A percentile compares a stretch with the other conserved stretches of the same genome.
phyloP scores from a whole-genome alignment of 805 yeast genomes.

The Sugiyamaella smithiae region DNA sequence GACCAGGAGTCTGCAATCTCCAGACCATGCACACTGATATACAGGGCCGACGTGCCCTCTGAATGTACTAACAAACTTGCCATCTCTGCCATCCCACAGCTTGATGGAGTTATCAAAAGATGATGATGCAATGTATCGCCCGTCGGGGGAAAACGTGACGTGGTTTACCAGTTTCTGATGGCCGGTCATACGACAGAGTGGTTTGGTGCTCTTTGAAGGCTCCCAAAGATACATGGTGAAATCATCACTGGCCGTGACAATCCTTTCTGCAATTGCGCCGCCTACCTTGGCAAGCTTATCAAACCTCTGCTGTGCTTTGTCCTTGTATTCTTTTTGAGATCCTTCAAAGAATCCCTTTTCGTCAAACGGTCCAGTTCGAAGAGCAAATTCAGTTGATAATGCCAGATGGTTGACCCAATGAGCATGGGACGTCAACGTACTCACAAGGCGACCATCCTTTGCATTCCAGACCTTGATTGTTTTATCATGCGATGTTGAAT shows the following conservation, averaged over 20 bases:
- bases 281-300: constrained; percentile 60
- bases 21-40: constrained; percentile 96
- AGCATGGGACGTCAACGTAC: constrained; percentile 82
- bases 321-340: constrained; percentile 42
- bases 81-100: constrained; percentile 93
- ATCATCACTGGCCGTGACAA: constrained; percentile 95
- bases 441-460: constrained; percentile 68
- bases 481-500: constrained; percentile 91
- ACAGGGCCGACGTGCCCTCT: constrained; percentile 98
- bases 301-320: constrained; percentile 57
- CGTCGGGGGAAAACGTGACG: constrained; percentile 95
- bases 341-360: constrained; percentile 47
- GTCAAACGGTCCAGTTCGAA: constrained; percentile 86
- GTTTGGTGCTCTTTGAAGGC: constrained; percentile 75
- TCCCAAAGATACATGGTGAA: constrained; percentile 98
- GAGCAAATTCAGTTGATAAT: constrained; percentile 82
- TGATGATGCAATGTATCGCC: constrained; percentile 83
- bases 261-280: constrained; percentile 61
- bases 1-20: constrained; percentile 86
- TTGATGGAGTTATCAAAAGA: constrained; percentile 95
- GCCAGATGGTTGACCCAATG: constrained; percentile 98
- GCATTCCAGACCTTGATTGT: constrained; percentile 92
- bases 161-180: constrained; percentile 96
- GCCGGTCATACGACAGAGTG: constrained; percentile 92
- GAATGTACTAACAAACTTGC: constrained; percentile 83